phyloP scores from a whole-genome alignment of 768 basidiomycete genomes.

The Rhizopogon vinicolor region DNA sequence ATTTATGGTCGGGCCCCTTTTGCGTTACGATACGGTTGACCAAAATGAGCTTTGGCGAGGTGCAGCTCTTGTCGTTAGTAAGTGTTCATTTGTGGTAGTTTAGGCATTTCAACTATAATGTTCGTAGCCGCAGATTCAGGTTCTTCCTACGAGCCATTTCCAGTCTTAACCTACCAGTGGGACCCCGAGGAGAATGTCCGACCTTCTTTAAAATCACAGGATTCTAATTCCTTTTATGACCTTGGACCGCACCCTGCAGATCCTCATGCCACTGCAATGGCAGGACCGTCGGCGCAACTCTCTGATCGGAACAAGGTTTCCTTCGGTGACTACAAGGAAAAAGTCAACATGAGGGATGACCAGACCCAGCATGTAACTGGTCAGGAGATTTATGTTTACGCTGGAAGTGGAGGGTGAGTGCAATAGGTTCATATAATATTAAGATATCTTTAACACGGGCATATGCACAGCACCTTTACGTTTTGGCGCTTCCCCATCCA shows the following conservation, averaged over 20 bases:
- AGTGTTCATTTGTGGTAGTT: conserved; percentile 27
- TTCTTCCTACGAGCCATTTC: conserved; percentile 73
- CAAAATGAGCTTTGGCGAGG: conserved; percentile 80
- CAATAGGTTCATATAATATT: background rate
- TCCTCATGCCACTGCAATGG: conserved; percentile 48
- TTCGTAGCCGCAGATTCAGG: conserved; percentile 68
- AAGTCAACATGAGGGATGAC: conserved; percentile 17
- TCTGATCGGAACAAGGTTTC: conserved; percentile 4
- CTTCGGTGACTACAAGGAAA: conserved; percentile 13
- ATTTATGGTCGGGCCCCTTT: conserved; percentile 88
- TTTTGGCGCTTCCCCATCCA: conserved; percentile 94
- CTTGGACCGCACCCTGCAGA: conserved; percentile 74
- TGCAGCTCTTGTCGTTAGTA: conserved; percentile 83
- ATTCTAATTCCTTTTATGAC: conserved; percentile 33
- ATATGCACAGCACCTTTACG: conserved; percentile 61
- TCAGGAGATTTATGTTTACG: conserved; percentile 73
- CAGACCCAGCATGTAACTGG: conserved; percentile 44
- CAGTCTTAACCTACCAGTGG: conserved; percentile 67
- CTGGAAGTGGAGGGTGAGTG: conserved; percentile 48
- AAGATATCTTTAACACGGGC: background rate
- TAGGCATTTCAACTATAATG: background rate
- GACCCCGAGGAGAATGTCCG: conserved; percentile 46
- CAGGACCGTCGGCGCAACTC: conserved; percentile 12
- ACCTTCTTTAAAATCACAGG: conserved; percentile 21
- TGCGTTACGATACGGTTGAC: conserved; percentile 88